Evolutionary conservation across 495 filamentous ascomycete genomes (phyloP), one percentile per base, ranked within the genome.

Genomic region (Trypethelium eluteriae): DNA sequence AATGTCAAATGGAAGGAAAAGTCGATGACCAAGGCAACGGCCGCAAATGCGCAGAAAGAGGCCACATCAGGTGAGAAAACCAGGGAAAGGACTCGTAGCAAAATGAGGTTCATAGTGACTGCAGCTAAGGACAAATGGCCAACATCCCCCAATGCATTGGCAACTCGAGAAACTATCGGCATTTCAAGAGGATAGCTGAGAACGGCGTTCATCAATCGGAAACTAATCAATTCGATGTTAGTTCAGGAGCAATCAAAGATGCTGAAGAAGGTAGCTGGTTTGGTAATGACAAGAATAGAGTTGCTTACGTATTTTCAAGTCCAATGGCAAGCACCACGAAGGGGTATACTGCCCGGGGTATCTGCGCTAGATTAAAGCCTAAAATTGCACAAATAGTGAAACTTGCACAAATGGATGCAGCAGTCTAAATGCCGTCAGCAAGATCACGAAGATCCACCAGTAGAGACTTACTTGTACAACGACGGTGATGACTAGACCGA

Each of bases 1-100:
- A 89, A 90, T 3, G 87, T 90, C 16, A 88, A 76, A 41, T 89
- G 79, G 69, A 86, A 88, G 63, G 88, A 80, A 70, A 85, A 88
- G 74, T 91, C 88, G 71, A 90, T 84, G 18, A 86, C 71, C 39
- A 88, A 79, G 2, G 88, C 88, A 62, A 91, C 81, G 16, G 83
- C 85, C 5, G 84, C 83, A 76, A 90, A 91, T 1, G 76, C 81
- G 76, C 88, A 90, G 71, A 90, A 90, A 3, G 84, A 85, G 10
- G 82, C 79, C 36, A 90, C 84, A 25, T 84, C 84, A 0, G 84
- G 82, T 35, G 82, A 83, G 3, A 86, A 85, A 39, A 87, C 70
- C 50, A 75, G 78, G 1, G 84, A 85, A 7, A 88, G 77, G 12
- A 82, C 71, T 57, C 77, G 80, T 34, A 90, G 74, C 36, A 91